Percentiles rank a stretch among this genome's conserved stretches.
Evolutionary conservation across 805 yeast species (phyloP).

Genomic region (Candida khao-thaluensis): DNA sequence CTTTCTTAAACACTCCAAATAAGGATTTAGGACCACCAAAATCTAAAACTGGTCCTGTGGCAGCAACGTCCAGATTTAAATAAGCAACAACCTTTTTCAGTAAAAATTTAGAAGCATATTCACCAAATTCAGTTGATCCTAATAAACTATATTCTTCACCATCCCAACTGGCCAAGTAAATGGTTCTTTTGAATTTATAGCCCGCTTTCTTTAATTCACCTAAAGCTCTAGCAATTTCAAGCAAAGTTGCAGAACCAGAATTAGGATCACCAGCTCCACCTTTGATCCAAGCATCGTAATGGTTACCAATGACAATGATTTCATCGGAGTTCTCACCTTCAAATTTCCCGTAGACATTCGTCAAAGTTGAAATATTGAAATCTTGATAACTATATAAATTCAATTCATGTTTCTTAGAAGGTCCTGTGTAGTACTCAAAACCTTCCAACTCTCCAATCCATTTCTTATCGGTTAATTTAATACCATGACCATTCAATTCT

Average conservation of each 20-base stretch:
- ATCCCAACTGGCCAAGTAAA: conserved; percentile 40
- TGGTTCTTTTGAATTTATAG: conserved; percentile 37
- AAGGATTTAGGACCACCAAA: conserved; percentile 60
- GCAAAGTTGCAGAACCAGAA: conserved; percentile 42
- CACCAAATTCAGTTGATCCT: conserved; percentile 59
- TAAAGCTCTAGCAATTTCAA: conserved; percentile 44
- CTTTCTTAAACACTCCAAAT: conserved; percentile 41
- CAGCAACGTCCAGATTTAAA: conserved; percentile 51
- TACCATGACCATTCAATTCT: conserved; percentile 39
- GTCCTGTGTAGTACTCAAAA: conserved; percentile 40
- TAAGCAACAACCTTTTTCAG: conserved; percentile 48
- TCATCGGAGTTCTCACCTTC: conserved; percentile 40
- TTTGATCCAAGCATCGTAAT: conserved; percentile 48
- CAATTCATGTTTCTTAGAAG: conserved; percentile 33
- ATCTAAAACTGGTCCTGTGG: conserved; percentile 49
- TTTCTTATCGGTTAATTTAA: conserved; percentile 23
- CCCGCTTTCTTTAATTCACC: conserved; percentile 38
- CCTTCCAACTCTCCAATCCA: conserved; percentile 45
- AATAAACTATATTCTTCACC: conserved; percentile 51
- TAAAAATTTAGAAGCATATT: conserved; percentile 41
- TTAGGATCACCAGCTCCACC: conserved; percentile 51
- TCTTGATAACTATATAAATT: conserved; percentile 42
- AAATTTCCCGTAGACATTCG: conserved; percentile 45
- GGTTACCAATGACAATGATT: conserved; percentile 44
- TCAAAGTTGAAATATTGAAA: conserved; percentile 40